Percentiles rank a stretch among this genome's conserved stretches.
phyloP scores from a whole-genome alignment of 1,284 basidiomycete genomes.

The Coriolopsis trogii region DNA sequence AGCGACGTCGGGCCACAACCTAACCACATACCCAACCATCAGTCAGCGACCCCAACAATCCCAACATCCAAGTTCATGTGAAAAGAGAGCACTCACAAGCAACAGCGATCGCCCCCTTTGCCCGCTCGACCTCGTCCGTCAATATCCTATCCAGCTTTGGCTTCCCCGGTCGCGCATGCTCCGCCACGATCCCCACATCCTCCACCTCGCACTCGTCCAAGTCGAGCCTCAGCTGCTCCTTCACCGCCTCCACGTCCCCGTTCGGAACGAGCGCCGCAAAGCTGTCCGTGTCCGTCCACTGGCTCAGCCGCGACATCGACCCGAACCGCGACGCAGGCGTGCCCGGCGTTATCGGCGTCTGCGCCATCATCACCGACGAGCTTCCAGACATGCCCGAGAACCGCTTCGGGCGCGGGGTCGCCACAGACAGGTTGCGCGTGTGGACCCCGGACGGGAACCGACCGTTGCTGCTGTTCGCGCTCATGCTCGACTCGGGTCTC shows the following conservation, averaged over 20 bases:
- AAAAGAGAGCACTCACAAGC: constrained; percentile 54
- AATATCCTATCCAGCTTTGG: constrained; percentile 74
- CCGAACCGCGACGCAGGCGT: constrained; percentile 8
- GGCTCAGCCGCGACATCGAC: constrained; percentile 27
- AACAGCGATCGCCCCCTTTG: constrained; percentile 64
- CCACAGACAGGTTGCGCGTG: constrained; percentile 11
- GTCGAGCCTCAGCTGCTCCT: constrained; percentile 46
- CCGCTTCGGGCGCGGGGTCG: neutral
- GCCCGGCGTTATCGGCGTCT: constrained; percentile 4
- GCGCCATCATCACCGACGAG: constrained; percentile 7
- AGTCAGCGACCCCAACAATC: neutral
- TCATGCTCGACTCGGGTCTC: neutral
- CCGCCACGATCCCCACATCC: constrained; percentile 69
- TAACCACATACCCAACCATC: constrained; percentile 27
- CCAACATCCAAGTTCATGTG: neutral
- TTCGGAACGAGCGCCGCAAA: constrained; percentile 32
- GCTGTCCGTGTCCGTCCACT: constrained; percentile 34
- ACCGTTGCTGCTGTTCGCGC: neutral
- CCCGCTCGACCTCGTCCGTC: constrained; percentile 62
- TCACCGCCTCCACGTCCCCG: constrained; percentile 24
- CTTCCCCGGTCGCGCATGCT: constrained; percentile 72
- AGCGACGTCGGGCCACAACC: constrained; percentile 79
- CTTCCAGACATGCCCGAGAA: constrained; percentile 12
- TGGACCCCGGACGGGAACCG: neutral
- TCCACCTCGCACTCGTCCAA: constrained; percentile 68